Base-by-base conservation (phyloP, 176 grass and related monocot genomes). In the Puccinellia tenuiflora region DNA sequence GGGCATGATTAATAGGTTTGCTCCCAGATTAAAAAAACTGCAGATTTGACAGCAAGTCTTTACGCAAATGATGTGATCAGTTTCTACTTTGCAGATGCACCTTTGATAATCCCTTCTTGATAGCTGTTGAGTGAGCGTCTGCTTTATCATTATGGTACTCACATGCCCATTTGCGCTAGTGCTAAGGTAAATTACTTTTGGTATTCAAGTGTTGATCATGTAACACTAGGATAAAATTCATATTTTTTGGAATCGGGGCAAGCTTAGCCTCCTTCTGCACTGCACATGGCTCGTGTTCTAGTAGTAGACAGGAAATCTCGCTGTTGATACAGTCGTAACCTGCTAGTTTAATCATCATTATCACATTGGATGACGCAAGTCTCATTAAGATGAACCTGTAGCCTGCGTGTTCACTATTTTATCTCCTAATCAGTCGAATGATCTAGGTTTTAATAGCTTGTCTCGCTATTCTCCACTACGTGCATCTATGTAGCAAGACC, bases 251-350 rank as follows among this genome's bases (percentile, higher is more conserved):
- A 60, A 81, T 81, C 69, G 73, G 68, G 56, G 56, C 87, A 90
- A 90, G 77, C 63, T 60, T 69, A 85, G 54, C 85, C 38, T 81
- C 30, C 60, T 45, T 61, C 71, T 60, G 69, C 43, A 30, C 24
- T 50, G 87, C 91, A 90, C 91, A 92, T 92, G 91, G 91, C 72
- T 78, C 61, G 45, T 92, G 78, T 54, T 87, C 55, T 79, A 81
- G 70, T 30, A 87, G 87, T 74, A 82, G 91, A 90, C 91, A 92
- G 48, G 86, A 88, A 76, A 91, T 91, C 86, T 91, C 74, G 39
- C 51, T 82, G 30, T 68, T 77, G 79, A 88, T 88, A 85, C 74
- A 79, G 73, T 83, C 77, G 81, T 85, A 87, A 61, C 82, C 83
- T 78, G 68, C 38, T 77, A 76, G 81, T 81, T 85, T 79, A 87